Conservation (phyloP, 2,329 filamentous ascomycete species). For the Apiospora malaysiana region DNA sequence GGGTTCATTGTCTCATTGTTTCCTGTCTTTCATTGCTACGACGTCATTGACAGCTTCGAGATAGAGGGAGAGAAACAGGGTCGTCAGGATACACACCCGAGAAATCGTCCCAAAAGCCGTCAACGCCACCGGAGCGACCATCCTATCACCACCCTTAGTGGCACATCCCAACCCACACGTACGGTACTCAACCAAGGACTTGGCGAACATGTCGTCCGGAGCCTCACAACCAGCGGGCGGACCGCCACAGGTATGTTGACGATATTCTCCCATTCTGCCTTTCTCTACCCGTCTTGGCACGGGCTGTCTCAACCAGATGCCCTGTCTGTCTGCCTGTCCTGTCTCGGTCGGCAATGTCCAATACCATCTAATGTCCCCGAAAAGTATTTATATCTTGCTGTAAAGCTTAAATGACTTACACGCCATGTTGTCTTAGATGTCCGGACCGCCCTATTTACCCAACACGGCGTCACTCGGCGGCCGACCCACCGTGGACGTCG, state of each 20-base stretch:
- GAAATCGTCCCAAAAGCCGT: neutral
- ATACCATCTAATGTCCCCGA: neutral
- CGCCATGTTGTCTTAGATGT: neutral
- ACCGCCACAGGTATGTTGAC: constrained; percentile 1
- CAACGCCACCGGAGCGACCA: neutral
- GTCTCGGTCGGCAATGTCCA: neutral
- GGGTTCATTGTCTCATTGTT: neutral
- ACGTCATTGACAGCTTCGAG: neutral
- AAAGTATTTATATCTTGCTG: neutral
- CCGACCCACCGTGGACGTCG: neutral
- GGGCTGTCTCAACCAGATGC: neutral
- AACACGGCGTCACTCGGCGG: constrained; percentile 7
- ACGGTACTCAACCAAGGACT: neutral
- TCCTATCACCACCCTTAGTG: neutral
- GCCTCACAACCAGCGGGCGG: neutral
- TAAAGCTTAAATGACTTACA: neutral
- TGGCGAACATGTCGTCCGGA: constrained; percentile 10
- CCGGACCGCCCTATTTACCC: constrained; percentile 18
- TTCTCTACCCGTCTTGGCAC: neutral
- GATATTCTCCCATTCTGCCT: neutral
- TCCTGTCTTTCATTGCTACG: neutral
- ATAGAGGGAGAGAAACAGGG: neutral
- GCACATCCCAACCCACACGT: neutral
- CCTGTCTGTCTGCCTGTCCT: neutral
- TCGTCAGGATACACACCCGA: too few species aligned